Conservation (phyloP, 2,329 filamentous ascomycete species). For the Pseudopithomyces chartarum region DNA sequence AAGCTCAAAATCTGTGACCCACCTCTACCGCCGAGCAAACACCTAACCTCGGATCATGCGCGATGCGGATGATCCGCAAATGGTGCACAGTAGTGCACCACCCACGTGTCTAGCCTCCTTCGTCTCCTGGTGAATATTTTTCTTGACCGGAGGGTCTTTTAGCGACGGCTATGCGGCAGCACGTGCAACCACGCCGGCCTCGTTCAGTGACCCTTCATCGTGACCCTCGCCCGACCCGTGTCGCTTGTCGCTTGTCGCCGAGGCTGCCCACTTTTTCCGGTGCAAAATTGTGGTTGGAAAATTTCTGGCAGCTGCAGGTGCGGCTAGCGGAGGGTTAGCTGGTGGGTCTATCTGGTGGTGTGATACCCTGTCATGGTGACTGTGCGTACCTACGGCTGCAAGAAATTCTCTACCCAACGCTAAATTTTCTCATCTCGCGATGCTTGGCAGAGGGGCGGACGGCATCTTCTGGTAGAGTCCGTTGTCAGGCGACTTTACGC, state of each 20-base stretch:
- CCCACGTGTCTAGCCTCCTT: not conserved
- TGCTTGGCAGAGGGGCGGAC: conserved; percentile 1
- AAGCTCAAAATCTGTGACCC: too few relatives aligned
- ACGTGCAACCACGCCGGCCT: not conserved
- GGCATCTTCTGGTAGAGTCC: not conserved
- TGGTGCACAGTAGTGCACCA: not conserved
- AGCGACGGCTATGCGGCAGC: not conserved
- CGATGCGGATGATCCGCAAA: not conserved
- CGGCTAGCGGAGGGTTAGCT: not conserved
- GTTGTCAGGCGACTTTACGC: not conserved
- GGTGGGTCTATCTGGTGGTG: not conserved
- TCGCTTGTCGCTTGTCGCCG: not conserved
- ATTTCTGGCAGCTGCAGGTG: not conserved
- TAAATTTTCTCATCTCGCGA: not conserved
- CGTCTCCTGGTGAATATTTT: not conserved
- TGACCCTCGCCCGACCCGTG: not conserved
- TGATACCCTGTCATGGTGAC: not conserved
- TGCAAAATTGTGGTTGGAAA: not conserved
- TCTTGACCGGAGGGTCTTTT: not conserved
- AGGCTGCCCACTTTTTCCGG: not conserved
- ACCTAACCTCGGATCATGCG: not conserved
- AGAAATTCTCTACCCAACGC: not conserved
- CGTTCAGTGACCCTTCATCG: not conserved
- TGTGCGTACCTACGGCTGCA: not conserved
- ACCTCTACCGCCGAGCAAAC: not conserved